Base-by-base conservation (phyloP, 2,329 filamentous ascomycete genomes). In the Exophiala alcalophila region DNA sequence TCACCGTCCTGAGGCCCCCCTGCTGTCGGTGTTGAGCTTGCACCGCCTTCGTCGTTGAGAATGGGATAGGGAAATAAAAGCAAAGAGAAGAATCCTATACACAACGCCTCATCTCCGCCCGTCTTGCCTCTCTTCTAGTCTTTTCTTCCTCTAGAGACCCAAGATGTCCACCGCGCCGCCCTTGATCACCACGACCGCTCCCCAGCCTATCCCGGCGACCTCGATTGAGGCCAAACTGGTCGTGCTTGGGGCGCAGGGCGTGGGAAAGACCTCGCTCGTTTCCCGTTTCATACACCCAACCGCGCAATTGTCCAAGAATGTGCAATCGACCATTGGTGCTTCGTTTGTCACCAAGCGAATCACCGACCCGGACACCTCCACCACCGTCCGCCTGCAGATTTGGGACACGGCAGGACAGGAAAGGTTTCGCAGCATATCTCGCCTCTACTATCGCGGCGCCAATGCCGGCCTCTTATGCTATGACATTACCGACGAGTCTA, bases 331-430 rank as follows among this genome's bases (percentile, higher is more conserved):
- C n/a, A 81, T 90, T 45, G 85, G 85, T 61, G 85, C 85, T 19
- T 86, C 81, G 60, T 89, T 89, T 65, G 73, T 88, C 62, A 85
- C 85, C 29, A 89, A 89, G 67, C 80, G 83, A 59, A 82, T 89
- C 47, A 74, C 86, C 54, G 90, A 96, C 66, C 80, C 79, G 49
- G 86, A 95, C 62, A 86, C 84, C 15, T 86, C 91, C 58, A 92
- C 88, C 1, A 75, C 86, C 16, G 88, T 96, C 24, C 81, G 90
- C n/a, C 73, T 96, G 25, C 90, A 96, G 61, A 94, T 96, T 55
- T 96, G 90, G 90, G 90, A 96, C 62, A 96, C 90, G 23, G 88
- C 91, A 44, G 91, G 91, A 49, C 91, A 98, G 62, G 91, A 98
- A 70, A 81, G 91, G 43, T 98, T 97, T 65, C 81, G 91, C 57